Percentiles rank a stretch among this genome's conserved stretches.
Conservation (phyloP, 139 green algal genomes). For the Dunaliella sp. region DNA sequence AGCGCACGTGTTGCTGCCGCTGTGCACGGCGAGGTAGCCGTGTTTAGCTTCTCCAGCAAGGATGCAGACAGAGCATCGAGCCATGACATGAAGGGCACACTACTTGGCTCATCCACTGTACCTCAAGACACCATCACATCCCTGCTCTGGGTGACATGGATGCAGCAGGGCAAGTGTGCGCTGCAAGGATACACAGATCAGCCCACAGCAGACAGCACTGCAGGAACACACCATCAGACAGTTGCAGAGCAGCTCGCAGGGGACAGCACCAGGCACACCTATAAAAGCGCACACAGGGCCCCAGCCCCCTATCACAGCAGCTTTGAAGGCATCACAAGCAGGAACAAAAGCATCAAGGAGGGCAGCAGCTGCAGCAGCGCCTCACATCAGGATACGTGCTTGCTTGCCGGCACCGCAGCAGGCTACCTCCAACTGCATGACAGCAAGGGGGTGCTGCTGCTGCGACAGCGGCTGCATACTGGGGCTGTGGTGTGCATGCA, state of each 20-base stretch:
- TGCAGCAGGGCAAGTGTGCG: background rate
- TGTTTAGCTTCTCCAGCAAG: background rate
- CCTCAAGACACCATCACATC: background rate
- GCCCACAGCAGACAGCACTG: too few relatives aligned
- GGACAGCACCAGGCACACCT: too few relatives aligned
- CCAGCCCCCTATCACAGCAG: slow-evolving; percentile 1
- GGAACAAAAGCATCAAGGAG: too few relatives aligned
- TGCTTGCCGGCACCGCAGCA: slow-evolving; percentile 55
- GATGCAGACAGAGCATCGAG: background rate
- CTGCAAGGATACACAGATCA: background rate
- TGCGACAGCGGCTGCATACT: slow-evolving; percentile 53
- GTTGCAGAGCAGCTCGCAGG: too few relatives aligned
- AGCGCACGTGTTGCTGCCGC: background rate
- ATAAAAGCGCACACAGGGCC: background rate
- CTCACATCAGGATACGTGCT: slow-evolving; percentile 1
- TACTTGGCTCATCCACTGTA: background rate
- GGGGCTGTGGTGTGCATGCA: slow-evolving; percentile 4
- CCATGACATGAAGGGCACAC: background rate
- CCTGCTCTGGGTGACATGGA: background rate
- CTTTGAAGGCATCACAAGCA: too few relatives aligned
- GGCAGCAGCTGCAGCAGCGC: too few relatives aligned
- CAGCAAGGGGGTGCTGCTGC: slow-evolving; percentile 35
- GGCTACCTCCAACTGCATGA: slow-evolving; percentile 64
- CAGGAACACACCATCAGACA: too few relatives aligned
- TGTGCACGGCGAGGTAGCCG: background rate